These are phyloP conservation scores for Phytophthora quininea DNA, from an alignment of 352 stramenopile genomes.

Conservation along the genomic window DNA sequence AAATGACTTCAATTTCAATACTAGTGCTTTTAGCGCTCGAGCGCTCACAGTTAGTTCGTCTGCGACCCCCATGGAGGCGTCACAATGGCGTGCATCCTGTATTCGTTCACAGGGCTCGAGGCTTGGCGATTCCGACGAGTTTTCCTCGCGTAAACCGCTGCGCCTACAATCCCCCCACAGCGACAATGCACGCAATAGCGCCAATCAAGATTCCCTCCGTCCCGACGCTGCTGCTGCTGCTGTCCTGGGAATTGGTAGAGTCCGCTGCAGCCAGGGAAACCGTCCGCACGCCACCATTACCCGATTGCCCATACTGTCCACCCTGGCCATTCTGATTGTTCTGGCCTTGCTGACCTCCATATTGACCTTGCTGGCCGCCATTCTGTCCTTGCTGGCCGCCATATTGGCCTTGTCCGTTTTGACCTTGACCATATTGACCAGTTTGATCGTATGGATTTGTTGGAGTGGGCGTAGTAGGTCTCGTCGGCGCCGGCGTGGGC, in stretches of 20 bases:
- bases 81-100: slow-evolving; percentile 26
- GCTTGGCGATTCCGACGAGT: slow-evolving; percentile 7
- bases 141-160: slow-evolving; percentile 27
- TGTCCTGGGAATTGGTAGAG: slow-evolving; percentile 9
- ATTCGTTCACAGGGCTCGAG: slow-evolving; percentile 17
- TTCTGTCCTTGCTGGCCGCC: too few relatives aligned
- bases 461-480: not conserved
- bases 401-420: too few relatives aligned
- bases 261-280: slow-evolving; percentile 6
- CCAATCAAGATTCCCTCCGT: slow-evolving; percentile 18
- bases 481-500: slow-evolving; percentile 9
- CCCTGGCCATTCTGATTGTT: not conserved
- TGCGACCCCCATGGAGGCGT: slow-evolving; percentile 19
- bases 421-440: not conserved
- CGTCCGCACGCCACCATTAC: slow-evolving; percentile 1
- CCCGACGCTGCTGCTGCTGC: slow-evolving; percentile 4
- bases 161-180: slow-evolving; percentile 22
- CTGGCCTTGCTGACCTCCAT: not conserved
- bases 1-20: slow-evolving; percentile 5
- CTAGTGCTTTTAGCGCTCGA: not conserved
- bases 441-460: slow-evolving; percentile 20
- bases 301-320: not conserved
- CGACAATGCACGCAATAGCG: slow-evolving; percentile 22
- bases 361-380: not conserved
- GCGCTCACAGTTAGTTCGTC: slow-evolving; percentile 7